Conservation (phyloP, 2,329 filamentous ascomycete genomes). For the Trichoderma oligosporum region DNA sequence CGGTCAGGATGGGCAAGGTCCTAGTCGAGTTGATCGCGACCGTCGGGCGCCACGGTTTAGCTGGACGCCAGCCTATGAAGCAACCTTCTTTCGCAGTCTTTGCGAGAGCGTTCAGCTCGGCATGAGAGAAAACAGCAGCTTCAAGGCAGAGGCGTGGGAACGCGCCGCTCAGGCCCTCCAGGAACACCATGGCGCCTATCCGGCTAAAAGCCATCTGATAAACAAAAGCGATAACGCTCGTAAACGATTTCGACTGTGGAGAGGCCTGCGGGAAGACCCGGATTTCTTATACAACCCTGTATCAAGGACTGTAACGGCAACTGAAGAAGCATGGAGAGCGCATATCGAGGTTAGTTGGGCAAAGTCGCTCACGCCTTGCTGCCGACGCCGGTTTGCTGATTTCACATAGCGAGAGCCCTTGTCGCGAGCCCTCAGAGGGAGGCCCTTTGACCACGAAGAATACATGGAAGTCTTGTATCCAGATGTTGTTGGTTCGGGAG, state of each 20-base stretch:
- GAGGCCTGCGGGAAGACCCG: slow-evolving; percentile 54
- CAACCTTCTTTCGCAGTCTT: slow-evolving; percentile 58
- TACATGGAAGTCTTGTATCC: slow-evolving; percentile 59
- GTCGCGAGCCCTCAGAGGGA: slow-evolving; percentile 53
- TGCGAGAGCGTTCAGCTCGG: slow-evolving; percentile 57
- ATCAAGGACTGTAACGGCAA: slow-evolving; percentile 50
- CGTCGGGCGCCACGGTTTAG: slow-evolving; percentile 52
- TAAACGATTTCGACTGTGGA: slow-evolving; percentile 60
- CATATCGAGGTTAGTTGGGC: slow-evolving; percentile 51
- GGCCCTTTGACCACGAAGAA: slow-evolving; percentile 58
- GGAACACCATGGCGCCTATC: slow-evolving; percentile 53
- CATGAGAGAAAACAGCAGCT: slow-evolving; percentile 55
- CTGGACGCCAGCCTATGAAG: slow-evolving; percentile 57
- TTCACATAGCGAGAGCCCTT: slow-evolving; percentile 51
- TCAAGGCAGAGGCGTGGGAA: slow-evolving; percentile 60
- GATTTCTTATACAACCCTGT: slow-evolving; percentile 53
- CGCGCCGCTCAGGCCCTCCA: slow-evolving; percentile 52
- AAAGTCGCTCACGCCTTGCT: neutral
- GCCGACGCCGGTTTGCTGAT: slow-evolving; percentile 21
- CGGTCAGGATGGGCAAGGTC: slow-evolving; percentile 34
- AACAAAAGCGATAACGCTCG: slow-evolving; percentile 62
- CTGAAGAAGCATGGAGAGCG: slow-evolving; percentile 54
- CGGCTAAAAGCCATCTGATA: slow-evolving; percentile 59
- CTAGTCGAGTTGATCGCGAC: slow-evolving; percentile 37
- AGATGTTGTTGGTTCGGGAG: slow-evolving; percentile 57